Base-by-base conservation (phyloP, 148 eudicot genomes). In the Tetragonia tetragonoides region DNA sequence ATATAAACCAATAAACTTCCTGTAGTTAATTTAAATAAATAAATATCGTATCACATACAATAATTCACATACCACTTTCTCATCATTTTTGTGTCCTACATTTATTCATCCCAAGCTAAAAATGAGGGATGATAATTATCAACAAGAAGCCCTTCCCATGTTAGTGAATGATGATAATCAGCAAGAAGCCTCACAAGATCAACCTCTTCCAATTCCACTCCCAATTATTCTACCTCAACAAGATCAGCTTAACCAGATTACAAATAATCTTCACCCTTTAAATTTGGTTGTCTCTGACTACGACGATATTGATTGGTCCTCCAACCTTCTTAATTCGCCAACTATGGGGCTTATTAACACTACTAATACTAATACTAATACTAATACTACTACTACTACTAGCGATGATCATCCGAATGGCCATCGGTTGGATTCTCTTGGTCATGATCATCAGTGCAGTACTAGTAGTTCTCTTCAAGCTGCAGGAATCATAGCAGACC, bases 241-340 rank as follows among this genome's bases (percentile, higher is more conserved):
- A 37, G 23, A 44, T 23, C 79, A 41, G 23, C 57, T 34, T 28
- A 68, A 10, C n/a, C 66, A 68, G 18, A 16, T 49, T 21, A 77
- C 20, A 15, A 56, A 69, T 42, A 59, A 17, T 64, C 60, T 60
- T 46, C 44, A 70, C 20, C 59, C 59, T 1, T 20, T 28, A 28
- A 28, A 28, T 28, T 28, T 74, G 51, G 49, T 17, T 39, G 20
- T 10, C 5, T 17, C 69, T 15, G 23, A n/a, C 54, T 68, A 80
- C 1, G 84, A 82, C 17, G 14, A 17, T 3, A 40, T 77, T 49
- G 84, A 82, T 73, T 82, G 84, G 84, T 82, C 81, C 18, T 82
- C 81, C 18, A 68, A 34, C 38, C 67, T 73, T 67, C 15, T 82
- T 42, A 68, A 68, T 14, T 73, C 84, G 40, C 81, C 81, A 38